Evolutionary conservation across 192 early-diverging fungal genomes (phyloP), one percentile per base, ranked within the genome.

Genomic region (Podila epicladia): DNA sequence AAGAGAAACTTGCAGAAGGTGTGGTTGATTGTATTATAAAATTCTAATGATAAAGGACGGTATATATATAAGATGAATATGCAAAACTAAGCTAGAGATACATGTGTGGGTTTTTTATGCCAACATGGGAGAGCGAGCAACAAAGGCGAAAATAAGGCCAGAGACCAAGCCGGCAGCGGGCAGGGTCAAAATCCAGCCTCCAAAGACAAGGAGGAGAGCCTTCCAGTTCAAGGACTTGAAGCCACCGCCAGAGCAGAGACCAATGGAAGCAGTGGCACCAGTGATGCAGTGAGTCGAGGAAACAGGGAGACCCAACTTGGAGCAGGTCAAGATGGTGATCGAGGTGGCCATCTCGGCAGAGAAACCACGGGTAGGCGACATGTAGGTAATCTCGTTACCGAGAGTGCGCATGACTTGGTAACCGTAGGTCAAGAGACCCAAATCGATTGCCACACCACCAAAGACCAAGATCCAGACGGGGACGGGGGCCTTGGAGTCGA

Each of bases 241-340:
- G 67, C 74, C 88, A 51, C 68, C 82, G 49, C 92, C 92, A 63
- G 92, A 93, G 22, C 58, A 62, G 31, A 96, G 87, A 51, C 95
- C 95, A 64, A 96, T 89, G 17, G 84, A 87, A 2, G 87, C 75
- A 9, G 93, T 92, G n/a, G 95, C 91, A 45, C 95, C 94, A 35
- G 91, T 92, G 51, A 95, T 94, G 82, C 94, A 96, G 72, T 95
- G 94, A 2, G 95, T 95, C 5, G 95, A 96, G n/a, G 94, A 95
- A 12, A 96, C 94, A 13, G 95, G 95, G 8, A 96, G 84, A 31
- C 87, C 91, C 35, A 96, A 68, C 82, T 92, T 92, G 51, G 93
- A 93, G 62, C 93, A 92, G 0, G 94, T 94, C 50, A 96, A 86
- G 22, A 96, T 94, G 12, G 95, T 93, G 26, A 96, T 85, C 31